Evolutionary conservation across 2,329 filamentous ascomycete genomes (phyloP).

Genomic region (Exophiala oligosperma): DNA sequence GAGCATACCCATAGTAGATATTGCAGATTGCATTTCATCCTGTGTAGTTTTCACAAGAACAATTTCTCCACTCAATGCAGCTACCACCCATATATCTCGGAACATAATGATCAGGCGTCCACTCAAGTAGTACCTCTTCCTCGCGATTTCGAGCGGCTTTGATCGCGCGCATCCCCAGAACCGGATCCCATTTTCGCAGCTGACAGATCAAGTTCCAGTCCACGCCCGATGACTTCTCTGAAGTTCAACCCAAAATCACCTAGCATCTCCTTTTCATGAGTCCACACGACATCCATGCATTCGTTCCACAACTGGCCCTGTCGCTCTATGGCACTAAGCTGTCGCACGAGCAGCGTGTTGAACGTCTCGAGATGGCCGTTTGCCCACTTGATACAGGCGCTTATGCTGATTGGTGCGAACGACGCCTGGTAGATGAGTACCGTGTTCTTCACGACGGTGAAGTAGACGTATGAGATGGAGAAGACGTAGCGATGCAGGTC

Average conservation of each 20-base stretch:
- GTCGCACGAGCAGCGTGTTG: constrained; percentile 76
- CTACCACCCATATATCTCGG: too few species aligned
- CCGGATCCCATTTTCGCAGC: neutral
- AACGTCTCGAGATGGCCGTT: constrained; percentile 92
- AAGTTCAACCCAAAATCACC: constrained; percentile 90
- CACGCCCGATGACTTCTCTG: constrained; percentile 71
- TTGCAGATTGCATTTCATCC: constrained; percentile 16
- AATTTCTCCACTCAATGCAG: constrained; percentile 23
- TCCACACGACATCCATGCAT: constrained; percentile 78
- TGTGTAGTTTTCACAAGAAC: constrained; percentile 15
- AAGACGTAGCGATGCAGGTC: constrained; percentile 92
- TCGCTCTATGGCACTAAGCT: constrained; percentile 81
- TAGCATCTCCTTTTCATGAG: constrained; percentile 72
- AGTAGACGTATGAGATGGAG: constrained; percentile 93
- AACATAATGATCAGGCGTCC: neutral
- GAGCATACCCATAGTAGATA: constrained; percentile 13
- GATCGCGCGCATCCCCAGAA: neutral
- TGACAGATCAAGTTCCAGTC: constrained; percentile 29
- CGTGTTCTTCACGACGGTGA: constrained; percentile 90
- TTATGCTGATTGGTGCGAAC: constrained; percentile 85
- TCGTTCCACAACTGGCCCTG: constrained; percentile 75
- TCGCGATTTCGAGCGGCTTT: constrained; percentile 18
- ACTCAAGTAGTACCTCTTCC: constrained; percentile 8
- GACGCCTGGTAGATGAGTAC: constrained; percentile 83
- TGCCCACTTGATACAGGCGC: constrained; percentile 96